Evolutionary conservation across 306 rosid species (phyloP), one percentile per base, ranked within the genome.

Genomic region (Quercus suber): DNA sequence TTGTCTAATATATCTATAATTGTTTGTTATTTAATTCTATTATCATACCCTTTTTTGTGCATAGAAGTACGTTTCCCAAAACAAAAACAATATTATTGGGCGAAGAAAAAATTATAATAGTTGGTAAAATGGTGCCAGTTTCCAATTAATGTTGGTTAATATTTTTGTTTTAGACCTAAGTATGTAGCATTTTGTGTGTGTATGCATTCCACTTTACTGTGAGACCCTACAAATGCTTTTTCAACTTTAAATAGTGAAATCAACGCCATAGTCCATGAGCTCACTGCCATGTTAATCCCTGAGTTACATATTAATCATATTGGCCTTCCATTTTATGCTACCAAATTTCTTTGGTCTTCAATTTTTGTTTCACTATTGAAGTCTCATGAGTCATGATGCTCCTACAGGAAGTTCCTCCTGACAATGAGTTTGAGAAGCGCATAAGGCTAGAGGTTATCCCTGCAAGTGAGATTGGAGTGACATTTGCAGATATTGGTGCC

Each of bases 341-440:
- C 12, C 27, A 79, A 14, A 67, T 79, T 76, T 60, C 60, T 70
- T 68, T 10, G 20, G 52, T 21, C 74, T 25, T 58, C 25, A 76
- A 59, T 15, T 20, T 37, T 63, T 72, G 20, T 63, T 67, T 43
- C 69, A 31, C 73, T 18, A 53, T 55, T 51, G 51, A 74, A 76
- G 65, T 56, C 64, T 19, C 61, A 12, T 57, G 65, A 35, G 58
- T 19, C 61, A 15, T 67, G 65, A 30, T 41, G 35, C 37, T 78
- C 15, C 65, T 79, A 77, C 87, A 92, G 97, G 97, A 92, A 87
- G 82, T 85, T 70, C 84, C 84, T 6, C 88, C 94, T 9, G 95
- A 92, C 87, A 92, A 92, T 13, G 97, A 92, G 80, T 92, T 90
- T 71, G 97, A 92, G 87, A 92, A 86, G 86, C 97, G 93, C 60